These are phyloP conservation scores for Rhinocladiella similis DNA, from an alignment of 2,329 filamentous ascomycete genomes.

Conservation along the genomic window DNA sequence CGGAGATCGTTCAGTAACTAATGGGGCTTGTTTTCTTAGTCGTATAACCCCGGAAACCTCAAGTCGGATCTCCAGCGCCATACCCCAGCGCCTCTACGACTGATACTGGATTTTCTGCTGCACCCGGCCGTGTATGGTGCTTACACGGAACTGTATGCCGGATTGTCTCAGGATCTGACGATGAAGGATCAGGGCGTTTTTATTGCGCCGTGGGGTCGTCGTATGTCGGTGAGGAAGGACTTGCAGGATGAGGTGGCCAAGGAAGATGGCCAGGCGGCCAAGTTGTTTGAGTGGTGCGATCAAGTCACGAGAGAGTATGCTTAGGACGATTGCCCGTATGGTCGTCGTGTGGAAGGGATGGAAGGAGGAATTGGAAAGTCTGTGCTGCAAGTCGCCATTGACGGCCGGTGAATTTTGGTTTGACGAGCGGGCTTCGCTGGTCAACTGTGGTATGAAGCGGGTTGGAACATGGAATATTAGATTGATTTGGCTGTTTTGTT, in stretches of 20 bases:
- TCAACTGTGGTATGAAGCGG: too few relatives aligned
- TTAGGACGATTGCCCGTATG: background rate
- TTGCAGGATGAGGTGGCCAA: constrained; percentile 7
- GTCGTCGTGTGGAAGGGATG: too few relatives aligned
- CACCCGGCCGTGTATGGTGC: constrained; percentile 42
- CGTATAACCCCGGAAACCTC: constrained; percentile 45
- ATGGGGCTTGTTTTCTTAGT: background rate
- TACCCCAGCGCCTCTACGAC: background rate
- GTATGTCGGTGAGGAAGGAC: constrained; percentile 6
- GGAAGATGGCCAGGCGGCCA: constrained; percentile 12
- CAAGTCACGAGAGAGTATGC: constrained; percentile 18
- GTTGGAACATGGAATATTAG: too few relatives aligned
- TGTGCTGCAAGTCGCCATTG: too few relatives aligned
- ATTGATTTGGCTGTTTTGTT: too few relatives aligned
- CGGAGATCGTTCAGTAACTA: background rate
- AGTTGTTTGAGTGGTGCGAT: constrained; percentile 25
- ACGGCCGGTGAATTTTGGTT: too few relatives aligned
- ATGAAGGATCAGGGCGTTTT: constrained; percentile 36
- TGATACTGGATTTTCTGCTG: constrained; percentile 25
- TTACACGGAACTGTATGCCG: constrained; percentile 52
- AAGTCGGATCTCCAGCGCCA: constrained; percentile 39
- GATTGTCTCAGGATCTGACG: constrained; percentile 44
- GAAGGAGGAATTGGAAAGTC: too few relatives aligned
- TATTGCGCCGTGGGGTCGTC: constrained; percentile 51
- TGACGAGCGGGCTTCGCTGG: too few relatives aligned